These are phyloP conservation scores for Globisporangium yorkense DNA, from an alignment of 352 stramenopile species.

Conservation along the genomic window DNA sequence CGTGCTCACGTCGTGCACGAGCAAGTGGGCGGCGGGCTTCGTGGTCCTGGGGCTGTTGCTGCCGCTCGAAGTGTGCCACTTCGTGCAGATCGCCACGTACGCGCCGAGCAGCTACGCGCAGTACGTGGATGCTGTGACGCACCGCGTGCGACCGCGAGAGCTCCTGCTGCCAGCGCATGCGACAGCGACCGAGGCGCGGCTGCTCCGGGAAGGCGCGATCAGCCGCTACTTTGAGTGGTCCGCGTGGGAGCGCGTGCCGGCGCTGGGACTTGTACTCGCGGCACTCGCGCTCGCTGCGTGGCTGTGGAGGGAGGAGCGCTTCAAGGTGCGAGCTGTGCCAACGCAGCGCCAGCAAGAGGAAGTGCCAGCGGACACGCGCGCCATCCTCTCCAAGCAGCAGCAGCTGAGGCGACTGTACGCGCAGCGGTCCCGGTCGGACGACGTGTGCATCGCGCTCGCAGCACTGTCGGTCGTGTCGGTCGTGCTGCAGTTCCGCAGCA, in stretches of 20 bases:
- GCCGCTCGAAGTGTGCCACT: conserved; percentile 42
- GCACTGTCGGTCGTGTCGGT: conserved; percentile 32
- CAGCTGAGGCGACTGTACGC: conserved; percentile 28
- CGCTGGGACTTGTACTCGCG: conserved; percentile 24
- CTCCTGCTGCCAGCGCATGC: conserved; percentile 8
- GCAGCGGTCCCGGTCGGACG: conserved; percentile 24
- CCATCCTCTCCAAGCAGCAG: conserved; percentile 16
- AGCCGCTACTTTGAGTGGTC: conserved; percentile 45
- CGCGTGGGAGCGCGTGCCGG: conserved; percentile 34
- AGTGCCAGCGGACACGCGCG: neutral
- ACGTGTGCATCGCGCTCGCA: conserved; percentile 27
- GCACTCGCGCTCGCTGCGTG: conserved; percentile 16
- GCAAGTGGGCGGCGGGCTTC: conserved; percentile 43
- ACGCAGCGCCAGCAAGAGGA: conserved; percentile 5
- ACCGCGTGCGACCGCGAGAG: conserved; percentile 17
- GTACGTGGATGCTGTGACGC: conserved; percentile 17
- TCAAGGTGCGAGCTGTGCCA: conserved; percentile 22
- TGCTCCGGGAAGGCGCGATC: conserved; percentile 37
- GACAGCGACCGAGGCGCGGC: conserved; percentile 4
- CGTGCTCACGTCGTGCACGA: conserved; percentile 23
- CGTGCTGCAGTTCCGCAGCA: conserved; percentile 49
- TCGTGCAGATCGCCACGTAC: conserved; percentile 40
- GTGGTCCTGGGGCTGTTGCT: conserved; percentile 41
- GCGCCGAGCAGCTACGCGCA: conserved; percentile 27
- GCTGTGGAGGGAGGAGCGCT: conserved; percentile 32